Evolutionary conservation across 169 alveolate species (phyloP), one percentile per base, ranked within the genome.

Genomic region (Plasmodium malariae): DNA sequence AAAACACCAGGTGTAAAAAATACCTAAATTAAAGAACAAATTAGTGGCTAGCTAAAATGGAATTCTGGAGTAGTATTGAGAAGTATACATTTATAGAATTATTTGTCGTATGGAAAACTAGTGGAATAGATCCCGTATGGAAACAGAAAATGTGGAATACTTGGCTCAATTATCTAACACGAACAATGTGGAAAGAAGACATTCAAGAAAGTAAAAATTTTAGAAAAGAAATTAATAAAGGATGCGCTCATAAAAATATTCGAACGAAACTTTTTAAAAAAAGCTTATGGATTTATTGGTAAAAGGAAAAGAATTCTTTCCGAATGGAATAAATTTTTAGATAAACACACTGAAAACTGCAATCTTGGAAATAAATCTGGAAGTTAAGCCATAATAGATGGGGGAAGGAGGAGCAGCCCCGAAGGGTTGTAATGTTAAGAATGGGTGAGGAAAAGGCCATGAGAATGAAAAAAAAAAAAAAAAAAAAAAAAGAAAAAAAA

Each of bases 101-200:
- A 7, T 71, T 19, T 71, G 26, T 30, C 17, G 86, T 67, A 49
- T 34, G 40, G 6, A 49, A 49, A 71, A 71, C 86, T 24, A 71
- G 68, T 49, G 54, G 55, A 26, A 59, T 71, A 49, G 57, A 71
- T 51, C 3, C 24, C 1, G 45, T 28, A 0, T 71, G 86, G 86
- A 71, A 71, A 28, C 7, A 71, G 14, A 71, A 71, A n/a, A 71
- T 48, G 32, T 71, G 86, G 86, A 7, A 3, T 11, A 51, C 26
- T 26, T 71, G 86, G 86, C 6, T 28, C 7, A 19, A 17, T n/a
- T 36, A 26, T 12, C 21, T 71, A 3, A 2, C 30, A 24, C 45
- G 49, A 24, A 49, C 26, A 14, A 71, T 71, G 86, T 71, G 86
- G 86, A 28, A 28, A 3, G 86, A 71, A 32, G 86, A 71, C 24